Percentiles rank a stretch among this genome's conserved stretches.
These are phyloP conservation scores for Dunaliella sp. DNA, from an alignment of 139 green algal species.

Conservation along the genomic window DNA sequence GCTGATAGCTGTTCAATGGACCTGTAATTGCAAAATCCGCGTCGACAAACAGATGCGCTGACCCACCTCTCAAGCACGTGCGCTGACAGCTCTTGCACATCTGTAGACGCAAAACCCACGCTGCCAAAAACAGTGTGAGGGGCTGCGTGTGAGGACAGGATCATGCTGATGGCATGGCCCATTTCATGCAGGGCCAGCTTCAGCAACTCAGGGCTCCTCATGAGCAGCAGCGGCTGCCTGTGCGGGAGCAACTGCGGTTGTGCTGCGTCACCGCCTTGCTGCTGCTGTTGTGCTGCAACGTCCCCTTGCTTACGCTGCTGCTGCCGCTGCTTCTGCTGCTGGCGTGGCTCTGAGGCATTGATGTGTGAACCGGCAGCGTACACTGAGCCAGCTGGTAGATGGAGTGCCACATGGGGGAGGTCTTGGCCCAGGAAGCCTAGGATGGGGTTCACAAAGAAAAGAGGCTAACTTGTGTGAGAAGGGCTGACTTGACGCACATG, in stretches of 20 bases:
- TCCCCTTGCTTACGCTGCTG: background rate
- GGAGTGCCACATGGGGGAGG: background rate
- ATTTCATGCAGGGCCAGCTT: slow-evolving; percentile 3
- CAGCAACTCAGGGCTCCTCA: background rate
- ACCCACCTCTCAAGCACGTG: background rate
- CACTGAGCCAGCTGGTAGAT: background rate
- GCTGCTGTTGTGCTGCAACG: no score
- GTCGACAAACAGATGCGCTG: background rate
- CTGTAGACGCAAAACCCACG: background rate
- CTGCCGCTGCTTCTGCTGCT: background rate
- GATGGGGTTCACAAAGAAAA: no score
- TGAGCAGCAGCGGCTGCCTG: background rate
- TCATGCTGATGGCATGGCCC: background rate
- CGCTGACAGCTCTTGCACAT: slow-evolving; percentile 2
- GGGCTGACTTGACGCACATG: no score
- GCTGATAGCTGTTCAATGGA: background rate
- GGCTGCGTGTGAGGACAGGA: background rate
- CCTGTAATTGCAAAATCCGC: background rate
- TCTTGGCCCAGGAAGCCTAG: no score
- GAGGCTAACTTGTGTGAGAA: no score
- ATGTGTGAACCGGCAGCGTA: no score
- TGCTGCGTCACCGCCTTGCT: no score
- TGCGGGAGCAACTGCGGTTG: no score
- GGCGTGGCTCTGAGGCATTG: no score
- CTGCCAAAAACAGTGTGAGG: background rate